Evolutionary conservation across 2,329 filamentous ascomycete species (phyloP), one percentile per base, ranked within the genome.

Genomic region (Talaromyces atroroseus): DNA sequence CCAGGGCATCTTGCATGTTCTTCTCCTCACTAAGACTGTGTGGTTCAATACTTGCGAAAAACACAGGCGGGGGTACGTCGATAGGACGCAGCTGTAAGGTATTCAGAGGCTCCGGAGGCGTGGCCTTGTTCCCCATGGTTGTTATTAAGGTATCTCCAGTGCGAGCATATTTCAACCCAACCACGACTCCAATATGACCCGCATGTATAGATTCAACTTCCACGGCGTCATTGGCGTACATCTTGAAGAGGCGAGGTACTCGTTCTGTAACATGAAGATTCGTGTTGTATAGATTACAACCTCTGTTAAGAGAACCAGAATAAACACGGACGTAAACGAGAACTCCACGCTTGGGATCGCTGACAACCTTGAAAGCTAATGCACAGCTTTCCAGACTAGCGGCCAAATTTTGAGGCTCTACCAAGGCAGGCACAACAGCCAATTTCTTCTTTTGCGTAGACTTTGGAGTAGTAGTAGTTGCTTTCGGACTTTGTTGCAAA

Each of bases 241-340:
- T 95, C 63, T 92, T 91, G 55, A 96, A 76, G 36, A 97, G 81
- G 3, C 88, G 86, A 54, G 90, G 87, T 0, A 89, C 88, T 50
- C 87, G 83, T 68, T 97, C 94, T 0, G 86, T 85, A n/a, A 84
- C 75, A 57, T 87, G 81, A 2, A 95, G 80, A 62, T 89, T 90
- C 11, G 92, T 94, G 69, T 97, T 97, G 83, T 88, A 97, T 24
- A 95, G 82, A 2, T 85, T 76, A 10, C 85, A 81, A 62, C 90
- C 90, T 48, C 86, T 85, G 57, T 85, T 83, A 53, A 99, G 76
- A 1, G 83, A 82, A 10, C 94, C 94, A 24, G 90, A 89, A 71
- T 97, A 97, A 7, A 96, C 90, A 42, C 94, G 85, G 10, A 97
- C 87, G 67, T 95, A 97, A 60, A 95, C 91, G 58, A 97, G 80